Conservation (phyloP, 345 rosid genomes). For the Microthlaspi erraticum region DNA sequence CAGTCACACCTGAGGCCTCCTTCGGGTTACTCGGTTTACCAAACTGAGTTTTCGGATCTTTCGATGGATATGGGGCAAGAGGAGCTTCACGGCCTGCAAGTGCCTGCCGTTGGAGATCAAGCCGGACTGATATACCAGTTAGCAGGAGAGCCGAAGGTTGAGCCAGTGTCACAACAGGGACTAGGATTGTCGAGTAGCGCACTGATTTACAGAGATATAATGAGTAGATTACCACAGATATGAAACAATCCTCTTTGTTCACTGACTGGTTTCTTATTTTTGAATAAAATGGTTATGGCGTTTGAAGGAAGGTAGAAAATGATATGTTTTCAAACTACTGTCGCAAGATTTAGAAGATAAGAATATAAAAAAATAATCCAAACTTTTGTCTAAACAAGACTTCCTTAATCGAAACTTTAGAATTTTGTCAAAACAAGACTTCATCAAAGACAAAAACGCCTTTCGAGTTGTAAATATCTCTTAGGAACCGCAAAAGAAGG, state of each 20-base stretch:
- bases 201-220: constrained; percentile 66
- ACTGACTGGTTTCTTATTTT: constrained; percentile 14
- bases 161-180: constrained; percentile 61
- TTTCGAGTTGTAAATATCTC: constrained; percentile 12
- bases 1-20: constrained; percentile 55
- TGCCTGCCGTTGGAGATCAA: constrained; percentile 37
- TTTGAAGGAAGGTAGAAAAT: constrained; percentile 7
- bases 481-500: constrained; percentile 12
- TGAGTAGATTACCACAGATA: constrained; percentile 70
- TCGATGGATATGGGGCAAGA: constrained; percentile 65
- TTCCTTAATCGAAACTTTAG: background rate
- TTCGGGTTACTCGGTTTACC: constrained; percentile 61
- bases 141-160: constrained; percentile 70
- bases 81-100: constrained; percentile 45
- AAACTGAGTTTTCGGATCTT: constrained; percentile 56
- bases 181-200: constrained; percentile 60
- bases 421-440: constrained; percentile 29
- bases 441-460: constrained; percentile 23
- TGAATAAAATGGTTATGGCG: constrained; percentile 15
- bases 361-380: background rate
- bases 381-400: constrained; percentile 24
- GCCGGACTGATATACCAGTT: constrained; percentile 59
- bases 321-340: background rate
- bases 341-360: background rate
- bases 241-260: constrained; percentile 21